Conservation (phyloP, 2,329 filamentous ascomycete genomes). For the Canariomyces notabilis region DNA sequence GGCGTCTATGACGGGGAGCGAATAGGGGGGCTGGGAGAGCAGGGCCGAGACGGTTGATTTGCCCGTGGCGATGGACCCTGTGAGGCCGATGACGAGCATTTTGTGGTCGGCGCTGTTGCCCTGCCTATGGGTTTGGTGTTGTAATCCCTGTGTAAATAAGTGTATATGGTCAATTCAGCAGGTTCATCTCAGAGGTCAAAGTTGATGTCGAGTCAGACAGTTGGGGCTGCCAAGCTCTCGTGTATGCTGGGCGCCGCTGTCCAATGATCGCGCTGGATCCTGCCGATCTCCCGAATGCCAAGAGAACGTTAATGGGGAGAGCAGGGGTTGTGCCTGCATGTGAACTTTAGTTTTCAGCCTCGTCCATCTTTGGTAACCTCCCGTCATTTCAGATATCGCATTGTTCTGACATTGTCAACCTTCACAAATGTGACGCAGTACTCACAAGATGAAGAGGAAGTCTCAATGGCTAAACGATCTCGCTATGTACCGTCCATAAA, state of each 20-base stretch:
- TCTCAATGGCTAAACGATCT: no score
- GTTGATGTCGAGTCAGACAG: conserved; percentile 1
- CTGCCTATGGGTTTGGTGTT: neutral
- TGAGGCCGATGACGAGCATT: conserved; percentile 97
- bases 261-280: neutral
- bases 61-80: conserved; percentile 94
- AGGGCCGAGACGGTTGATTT: conserved; percentile 92
- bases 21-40: conserved; percentile 74
- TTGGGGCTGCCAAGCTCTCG: conserved; percentile 7
- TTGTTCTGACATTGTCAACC: neutral
- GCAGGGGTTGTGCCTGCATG: conserved; percentile 6
- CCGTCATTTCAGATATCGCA: neutral
- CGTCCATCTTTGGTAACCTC: neutral
- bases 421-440: no score
- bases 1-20: conserved; percentile 87
- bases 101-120: conserved; percentile 10
- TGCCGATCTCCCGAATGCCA: neutral
- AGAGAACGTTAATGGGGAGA: neutral
- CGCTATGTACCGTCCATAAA: no score
- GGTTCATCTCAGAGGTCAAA: neutral
- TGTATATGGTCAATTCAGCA: neutral
- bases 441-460: no score
- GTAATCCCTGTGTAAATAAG: neutral
- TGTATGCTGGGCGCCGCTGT: conserved; percentile 7
- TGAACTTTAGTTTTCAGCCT: conserved; percentile 6